Evolutionary conservation across 345 rosid species (phyloP).

Genomic region (Eutrema yunnanense): DNA sequence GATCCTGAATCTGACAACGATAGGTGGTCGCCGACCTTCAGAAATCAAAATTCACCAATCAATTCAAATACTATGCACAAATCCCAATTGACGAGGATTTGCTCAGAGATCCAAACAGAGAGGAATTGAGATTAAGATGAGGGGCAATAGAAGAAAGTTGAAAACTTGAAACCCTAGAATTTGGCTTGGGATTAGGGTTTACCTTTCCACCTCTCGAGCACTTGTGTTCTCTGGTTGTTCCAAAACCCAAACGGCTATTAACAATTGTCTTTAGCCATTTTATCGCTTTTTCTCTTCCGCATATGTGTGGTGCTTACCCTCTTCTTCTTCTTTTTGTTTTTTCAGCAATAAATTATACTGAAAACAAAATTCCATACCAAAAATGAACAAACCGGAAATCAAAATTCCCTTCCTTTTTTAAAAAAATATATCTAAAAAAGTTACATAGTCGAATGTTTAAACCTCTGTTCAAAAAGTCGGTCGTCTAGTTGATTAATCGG

Average conservation of each 20-base stretch:
- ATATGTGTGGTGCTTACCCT: slow-evolving; percentile 17
- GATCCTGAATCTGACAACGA: background rate
- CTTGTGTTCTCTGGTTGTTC: background rate
- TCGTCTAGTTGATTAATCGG: too few species aligned
- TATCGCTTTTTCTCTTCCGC: background rate
- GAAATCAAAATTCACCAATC: background rate
- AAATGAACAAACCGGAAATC: background rate
- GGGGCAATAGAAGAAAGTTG: background rate
- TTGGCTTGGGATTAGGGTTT: slow-evolving; percentile 13
- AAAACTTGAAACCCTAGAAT: background rate
- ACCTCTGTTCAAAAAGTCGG: too few species aligned
- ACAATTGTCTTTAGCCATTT: background rate
- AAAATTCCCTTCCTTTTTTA: background rate
- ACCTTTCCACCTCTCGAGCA: slow-evolving; percentile 15
- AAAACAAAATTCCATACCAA: too few species aligned
- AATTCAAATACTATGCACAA: background rate
- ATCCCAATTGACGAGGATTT: background rate
- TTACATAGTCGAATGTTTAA: too few species aligned
- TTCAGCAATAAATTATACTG: background rate
- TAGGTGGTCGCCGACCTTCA: background rate
- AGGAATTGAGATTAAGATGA: background rate
- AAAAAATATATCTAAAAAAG: background rate
- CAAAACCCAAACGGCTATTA: slow-evolving; percentile 11
- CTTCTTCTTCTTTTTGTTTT: background rate
- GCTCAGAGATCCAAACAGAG: background rate